Conservation (phyloP, 805 yeast genomes). For the Ogataea wickerhamii region DNA sequence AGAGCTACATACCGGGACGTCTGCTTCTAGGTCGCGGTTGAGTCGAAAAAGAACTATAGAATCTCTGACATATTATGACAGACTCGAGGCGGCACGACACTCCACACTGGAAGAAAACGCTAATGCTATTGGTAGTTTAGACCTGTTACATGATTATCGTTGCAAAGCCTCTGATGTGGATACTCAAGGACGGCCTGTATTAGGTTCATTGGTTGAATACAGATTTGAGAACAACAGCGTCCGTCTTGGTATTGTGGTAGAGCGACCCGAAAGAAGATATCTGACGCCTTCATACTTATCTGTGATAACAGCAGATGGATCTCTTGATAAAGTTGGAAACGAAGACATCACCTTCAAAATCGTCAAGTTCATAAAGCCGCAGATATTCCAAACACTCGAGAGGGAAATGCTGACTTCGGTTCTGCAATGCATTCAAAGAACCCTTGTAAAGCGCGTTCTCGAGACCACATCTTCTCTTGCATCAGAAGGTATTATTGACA, state of each 20-base stretch:
- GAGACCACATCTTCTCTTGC: background rate
- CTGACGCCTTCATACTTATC: conserved; percentile 7
- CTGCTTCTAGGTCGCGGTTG: too few relatives aligned
- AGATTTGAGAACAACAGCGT: conserved; percentile 2
- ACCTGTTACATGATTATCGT: background rate
- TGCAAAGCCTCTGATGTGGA: background rate
- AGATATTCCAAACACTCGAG: background rate
- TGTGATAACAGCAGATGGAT: conserved; percentile 5
- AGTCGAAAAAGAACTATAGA: background rate
- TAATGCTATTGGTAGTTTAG: too few relatives aligned
- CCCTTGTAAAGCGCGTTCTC: conserved; percentile 3
- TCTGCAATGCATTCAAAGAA: background rate
- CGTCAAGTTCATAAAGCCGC: conserved; percentile 5
- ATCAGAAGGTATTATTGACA: background rate
- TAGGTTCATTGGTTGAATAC: conserved; percentile 13
- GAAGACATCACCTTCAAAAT: conserved; percentile 8
- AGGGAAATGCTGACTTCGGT: background rate
- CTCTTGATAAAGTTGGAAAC: conserved; percentile 3
- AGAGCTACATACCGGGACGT: too few relatives aligned
- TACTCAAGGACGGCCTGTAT: background rate
- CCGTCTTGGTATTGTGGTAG: conserved; percentile 6
- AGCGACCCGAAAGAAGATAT: conserved; percentile 2
- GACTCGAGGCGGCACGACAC: too few relatives aligned
- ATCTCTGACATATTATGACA: background rate
- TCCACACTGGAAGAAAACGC: too few relatives aligned